phyloP scores from a whole-genome alignment of 2,329 filamentous ascomycete species.

The Fusarium torreyae region DNA sequence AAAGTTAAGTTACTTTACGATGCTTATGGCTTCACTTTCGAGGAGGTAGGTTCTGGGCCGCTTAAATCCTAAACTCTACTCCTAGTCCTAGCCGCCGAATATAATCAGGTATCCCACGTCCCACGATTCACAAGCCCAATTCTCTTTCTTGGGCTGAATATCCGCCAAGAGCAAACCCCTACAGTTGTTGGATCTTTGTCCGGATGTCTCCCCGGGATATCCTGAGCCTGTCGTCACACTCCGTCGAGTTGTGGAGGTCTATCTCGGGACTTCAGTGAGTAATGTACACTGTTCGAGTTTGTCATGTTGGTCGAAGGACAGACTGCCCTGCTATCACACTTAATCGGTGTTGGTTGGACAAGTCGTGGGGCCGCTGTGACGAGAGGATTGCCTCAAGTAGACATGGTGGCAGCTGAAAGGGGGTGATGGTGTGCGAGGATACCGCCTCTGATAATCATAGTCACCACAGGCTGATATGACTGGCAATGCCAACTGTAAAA shows the following conservation, averaged over 20 bases:
- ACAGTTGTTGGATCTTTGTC: constrained; percentile 8
- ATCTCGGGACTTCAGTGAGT: not conserved
- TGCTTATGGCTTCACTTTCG: constrained; percentile 11
- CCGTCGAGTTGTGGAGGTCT: constrained; percentile 23
- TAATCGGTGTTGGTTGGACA: constrained; percentile 2
- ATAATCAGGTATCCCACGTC: constrained; percentile 22
- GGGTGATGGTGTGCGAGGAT: constrained; percentile 26
- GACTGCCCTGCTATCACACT: constrained; percentile 12
- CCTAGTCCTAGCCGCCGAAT: constrained; percentile 10
- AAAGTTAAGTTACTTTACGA: not conserved
- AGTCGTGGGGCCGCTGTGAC: constrained; percentile 35
- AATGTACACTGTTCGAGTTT: constrained; percentile 24
- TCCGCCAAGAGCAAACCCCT: constrained; percentile 12
- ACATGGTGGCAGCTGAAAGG: constrained; percentile 31
- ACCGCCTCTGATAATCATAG: constrained; percentile 3
- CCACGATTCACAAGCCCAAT: constrained; percentile 11
- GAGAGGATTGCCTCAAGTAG: constrained; percentile 25
- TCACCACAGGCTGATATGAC: constrained; percentile 3
- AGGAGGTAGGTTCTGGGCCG: constrained; percentile 6
- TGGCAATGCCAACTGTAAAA: not conserved
- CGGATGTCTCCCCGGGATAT: constrained; percentile 33
- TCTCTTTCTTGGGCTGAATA: not conserved
- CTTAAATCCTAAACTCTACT: constrained; percentile 33
- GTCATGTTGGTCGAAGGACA: constrained; percentile 8
- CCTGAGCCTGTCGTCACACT: constrained; percentile 31